Evolutionary conservation across 2,329 filamentous ascomycete genomes (phyloP).

Genomic region (Ophiostoma ulmi): DNA sequence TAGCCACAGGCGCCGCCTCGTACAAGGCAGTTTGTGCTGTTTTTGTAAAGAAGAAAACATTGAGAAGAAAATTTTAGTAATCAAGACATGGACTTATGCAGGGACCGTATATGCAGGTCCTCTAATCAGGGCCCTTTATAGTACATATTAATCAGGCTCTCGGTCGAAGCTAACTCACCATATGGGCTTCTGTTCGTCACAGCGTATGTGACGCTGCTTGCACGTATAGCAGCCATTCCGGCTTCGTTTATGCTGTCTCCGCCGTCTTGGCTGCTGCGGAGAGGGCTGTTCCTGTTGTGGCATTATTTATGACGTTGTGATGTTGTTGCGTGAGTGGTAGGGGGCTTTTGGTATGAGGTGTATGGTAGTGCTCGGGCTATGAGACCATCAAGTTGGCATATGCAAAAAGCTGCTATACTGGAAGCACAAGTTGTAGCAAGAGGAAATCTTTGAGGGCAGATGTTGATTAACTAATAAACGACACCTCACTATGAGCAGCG

Average conservation of each 20-base stretch:
- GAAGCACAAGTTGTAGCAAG: not conserved
- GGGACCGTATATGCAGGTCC: slow-evolving; percentile 9
- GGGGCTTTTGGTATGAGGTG: too few species aligned
- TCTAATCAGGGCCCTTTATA: not conserved
- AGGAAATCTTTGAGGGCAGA: too few species aligned
- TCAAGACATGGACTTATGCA: not conserved
- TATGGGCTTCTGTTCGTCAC: slow-evolving; percentile 20
- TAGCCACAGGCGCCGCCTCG: slow-evolving; percentile 20
- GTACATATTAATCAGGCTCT: not conserved
- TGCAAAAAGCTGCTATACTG: too few species aligned
- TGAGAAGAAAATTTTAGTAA: not conserved
- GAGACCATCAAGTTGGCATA: too few species aligned
- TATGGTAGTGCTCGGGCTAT: not conserved
- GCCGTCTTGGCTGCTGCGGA: slow-evolving; percentile 12
- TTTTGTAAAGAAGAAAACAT: too few species aligned
- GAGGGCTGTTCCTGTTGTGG: not conserved
- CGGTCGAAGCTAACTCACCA: slow-evolving; percentile 12
- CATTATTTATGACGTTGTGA: not conserved
- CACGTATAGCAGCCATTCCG: slow-evolving; percentile 21
- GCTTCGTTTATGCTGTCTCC: slow-evolving; percentile 21
- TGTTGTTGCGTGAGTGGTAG: not conserved
- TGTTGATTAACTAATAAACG: not conserved
- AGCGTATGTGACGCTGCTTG: slow-evolving; percentile 21
- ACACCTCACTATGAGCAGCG: not conserved
- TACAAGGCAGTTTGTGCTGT: slow-evolving; percentile 21